Percentiles rank a stretch among this genome's conserved stretches.
phyloP scores from a whole-genome alignment of 2,329 filamentous ascomycete species.

The Pseudocercospora fuligena region DNA sequence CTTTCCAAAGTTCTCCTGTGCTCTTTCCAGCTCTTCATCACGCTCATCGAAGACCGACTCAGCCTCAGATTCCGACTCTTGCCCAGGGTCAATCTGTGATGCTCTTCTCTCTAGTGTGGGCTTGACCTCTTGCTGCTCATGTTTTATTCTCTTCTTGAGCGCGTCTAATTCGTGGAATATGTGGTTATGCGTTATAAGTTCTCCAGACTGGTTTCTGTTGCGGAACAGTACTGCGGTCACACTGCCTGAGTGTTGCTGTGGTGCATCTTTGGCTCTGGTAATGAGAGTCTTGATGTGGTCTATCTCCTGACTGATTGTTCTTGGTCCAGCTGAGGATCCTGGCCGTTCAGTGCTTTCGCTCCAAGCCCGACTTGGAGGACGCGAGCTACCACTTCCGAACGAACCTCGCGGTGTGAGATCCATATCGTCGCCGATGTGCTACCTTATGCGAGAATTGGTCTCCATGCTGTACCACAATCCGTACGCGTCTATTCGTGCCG shows the following conservation, averaged over 20 bases:
- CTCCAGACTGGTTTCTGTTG: constrained; percentile 22
- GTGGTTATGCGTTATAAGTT: constrained; percentile 25
- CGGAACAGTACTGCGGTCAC: constrained; percentile 37
- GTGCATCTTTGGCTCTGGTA: constrained; percentile 27
- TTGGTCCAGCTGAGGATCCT: constrained; percentile 17
- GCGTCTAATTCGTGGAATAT: constrained; percentile 37
- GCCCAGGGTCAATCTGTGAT: constrained; percentile 28
- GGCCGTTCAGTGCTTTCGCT: constrained; percentile 24
- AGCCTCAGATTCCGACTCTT: constrained; percentile 36
- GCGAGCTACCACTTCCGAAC: constrained; percentile 8
- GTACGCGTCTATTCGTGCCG: neutral
- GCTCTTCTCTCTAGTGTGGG: constrained; percentile 17
- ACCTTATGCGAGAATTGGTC: neutral
- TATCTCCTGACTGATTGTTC: constrained; percentile 32
- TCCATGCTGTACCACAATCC: neutral
- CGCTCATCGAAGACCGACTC: constrained; percentile 38
- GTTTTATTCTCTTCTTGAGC: constrained; percentile 38
- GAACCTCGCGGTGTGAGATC: constrained; percentile 6
- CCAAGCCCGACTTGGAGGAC: constrained; percentile 23
- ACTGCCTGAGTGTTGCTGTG: constrained; percentile 24
- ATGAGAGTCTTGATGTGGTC: constrained; percentile 38
- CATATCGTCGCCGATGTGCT: constrained; percentile 4
- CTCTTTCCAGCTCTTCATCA: constrained; percentile 39
- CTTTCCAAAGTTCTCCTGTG: constrained; percentile 35
- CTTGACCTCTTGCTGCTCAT: constrained; percentile 26